Percentiles rank a stretch among this genome's conserved stretches.
phyloP scores from a whole-genome alignment of 495 filamentous ascomycete genomes.

The Tuber magnatum region DNA sequence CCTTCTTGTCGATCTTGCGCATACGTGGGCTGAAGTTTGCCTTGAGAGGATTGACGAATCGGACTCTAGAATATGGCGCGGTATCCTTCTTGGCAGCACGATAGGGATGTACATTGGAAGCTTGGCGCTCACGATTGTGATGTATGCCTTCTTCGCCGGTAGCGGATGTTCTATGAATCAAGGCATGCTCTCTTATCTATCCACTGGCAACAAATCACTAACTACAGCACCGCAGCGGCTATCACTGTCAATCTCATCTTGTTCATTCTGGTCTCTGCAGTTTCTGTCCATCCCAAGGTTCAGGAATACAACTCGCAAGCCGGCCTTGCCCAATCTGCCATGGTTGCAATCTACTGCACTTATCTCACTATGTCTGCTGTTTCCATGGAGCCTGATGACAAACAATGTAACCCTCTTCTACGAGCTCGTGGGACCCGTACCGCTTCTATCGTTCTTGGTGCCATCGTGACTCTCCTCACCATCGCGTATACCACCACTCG shows the following conservation, averaged over 20 bases:
- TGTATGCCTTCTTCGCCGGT: constrained; percentile 92
- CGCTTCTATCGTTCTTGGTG: constrained; percentile 80
- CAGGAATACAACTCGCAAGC: constrained; percentile 91
- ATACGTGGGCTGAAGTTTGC: constrained; percentile 97
- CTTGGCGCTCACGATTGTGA: constrained; percentile 85
- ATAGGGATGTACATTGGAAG: constrained; percentile 87
- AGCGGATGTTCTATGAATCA: constrained; percentile 91
- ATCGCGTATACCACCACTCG: constrained; percentile 96
- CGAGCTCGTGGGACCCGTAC: constrained; percentile 84
- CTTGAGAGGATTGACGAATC: constrained; percentile 83
- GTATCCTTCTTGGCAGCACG: constrained; percentile 81
- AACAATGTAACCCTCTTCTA: constrained; percentile 84
- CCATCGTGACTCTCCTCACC: constrained; percentile 92
- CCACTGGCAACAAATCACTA: constrained; percentile 28
- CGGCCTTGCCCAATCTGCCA: constrained; percentile 89
- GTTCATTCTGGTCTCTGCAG: constrained; percentile 67
- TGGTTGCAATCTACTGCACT: constrained; percentile 96
- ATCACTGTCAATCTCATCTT: constrained; percentile 77
- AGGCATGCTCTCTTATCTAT: constrained; percentile 44
- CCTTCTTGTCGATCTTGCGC: constrained; percentile 87
- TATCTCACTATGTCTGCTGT: constrained; percentile 98
- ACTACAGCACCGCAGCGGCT: constrained; percentile 43
- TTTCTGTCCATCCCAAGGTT: constrained; percentile 83
- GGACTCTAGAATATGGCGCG: constrained; percentile 77
- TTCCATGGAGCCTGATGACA: constrained; percentile 96